Evolutionary conservation across 129 eudicot genomes (phyloP), one percentile per base, ranked within the genome.

Genomic region (Smallanthus sonchifolius): DNA sequence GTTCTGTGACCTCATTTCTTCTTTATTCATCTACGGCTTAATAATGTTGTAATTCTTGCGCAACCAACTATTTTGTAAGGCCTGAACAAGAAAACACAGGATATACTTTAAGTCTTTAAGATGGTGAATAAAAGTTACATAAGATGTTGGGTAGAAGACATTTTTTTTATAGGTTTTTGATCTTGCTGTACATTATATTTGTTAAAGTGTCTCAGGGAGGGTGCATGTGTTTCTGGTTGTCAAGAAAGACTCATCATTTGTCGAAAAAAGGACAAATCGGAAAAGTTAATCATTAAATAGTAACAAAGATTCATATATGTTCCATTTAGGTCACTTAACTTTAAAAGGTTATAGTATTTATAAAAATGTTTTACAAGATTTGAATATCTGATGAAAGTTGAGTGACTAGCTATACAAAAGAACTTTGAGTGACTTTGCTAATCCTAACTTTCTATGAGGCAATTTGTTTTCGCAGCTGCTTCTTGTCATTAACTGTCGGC

Each of bases 21-120:
- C 30, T 24, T 24, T 24, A 24, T 24, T 45, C 69, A 73, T 77
- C 70, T 48, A 70, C 66, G 60, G 70, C 79, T 36, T 57, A 67
- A 24, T 24, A 24, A 43, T 77, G 56, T 76, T 76, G 73, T 76
- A 75, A 83, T 79, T 66, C 59, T 79, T 44, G 67, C 63, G 73
- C 60, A 52, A 36, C 67, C 67, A 17, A 17, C 36, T 64, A 6
- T 76, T 52, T 67, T 84, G 75, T 77, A 35, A 45, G 63, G 71
- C 56, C 45, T 48, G 11, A 60, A 80, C 36, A 39, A 47, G 60
- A 54, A 39, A 40, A 40, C 35, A 59, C n/a, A 24, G 28, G 16
- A 30, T 14, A 30, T 54, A 5, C 45, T 34, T 75, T 45, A 44
- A 42, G 65, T 2, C 45, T 34, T 75, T 45, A 44, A 42, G 65